Conservation (phyloP, 2,329 filamentous ascomycete species). For the Claviceps digitariae region DNA sequence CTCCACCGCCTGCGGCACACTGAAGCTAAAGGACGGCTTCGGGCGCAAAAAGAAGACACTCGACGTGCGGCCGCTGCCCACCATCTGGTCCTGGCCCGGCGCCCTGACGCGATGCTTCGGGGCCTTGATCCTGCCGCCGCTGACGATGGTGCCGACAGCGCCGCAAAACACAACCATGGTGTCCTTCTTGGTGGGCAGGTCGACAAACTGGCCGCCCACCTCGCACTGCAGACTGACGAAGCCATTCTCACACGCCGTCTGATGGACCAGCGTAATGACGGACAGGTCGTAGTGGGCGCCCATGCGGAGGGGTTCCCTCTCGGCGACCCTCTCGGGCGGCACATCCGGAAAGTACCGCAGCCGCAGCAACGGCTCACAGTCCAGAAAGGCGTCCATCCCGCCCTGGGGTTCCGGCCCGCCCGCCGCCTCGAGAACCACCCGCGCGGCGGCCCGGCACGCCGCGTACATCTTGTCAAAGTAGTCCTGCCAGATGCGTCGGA, state of each 20-base stretch:
- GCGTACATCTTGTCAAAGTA: constrained; percentile 1
- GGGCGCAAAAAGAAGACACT: constrained; percentile 1
- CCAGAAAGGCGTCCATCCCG: neutral
- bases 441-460: neutral
- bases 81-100: neutral
- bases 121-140: neutral
- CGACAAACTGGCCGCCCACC: neutral
- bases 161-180: constrained; percentile 1
- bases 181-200: neutral
- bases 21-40: neutral
- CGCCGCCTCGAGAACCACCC: neutral
- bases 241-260: neutral
- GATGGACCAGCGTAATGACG: neutral
- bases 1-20: neutral
- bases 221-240: constrained; percentile 2
- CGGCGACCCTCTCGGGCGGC: neutral
- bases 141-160: neutral
- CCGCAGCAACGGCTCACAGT: neutral
- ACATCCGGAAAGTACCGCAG: neutral
- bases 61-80: neutral
- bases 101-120: neutral
- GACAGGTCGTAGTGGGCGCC: neutral
- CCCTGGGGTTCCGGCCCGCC: neutral
- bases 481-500: neutral
- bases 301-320: constrained; percentile 1